Base-by-base conservation (phyloP, 495 filamentous ascomycete genomes). In the Pyronema domesticum region DNA sequence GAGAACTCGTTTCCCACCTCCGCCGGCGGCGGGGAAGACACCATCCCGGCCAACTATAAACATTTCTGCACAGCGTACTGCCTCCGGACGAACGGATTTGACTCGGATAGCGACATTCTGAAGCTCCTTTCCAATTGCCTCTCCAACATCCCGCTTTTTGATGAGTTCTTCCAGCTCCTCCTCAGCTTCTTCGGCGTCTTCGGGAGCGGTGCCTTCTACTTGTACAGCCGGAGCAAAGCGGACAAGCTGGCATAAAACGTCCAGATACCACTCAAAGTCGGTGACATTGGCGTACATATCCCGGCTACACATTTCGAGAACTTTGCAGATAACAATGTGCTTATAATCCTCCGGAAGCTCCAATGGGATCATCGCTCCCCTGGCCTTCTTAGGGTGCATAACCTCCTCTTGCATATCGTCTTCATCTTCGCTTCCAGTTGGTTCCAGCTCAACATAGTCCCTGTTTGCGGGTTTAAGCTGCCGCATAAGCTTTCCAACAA, bases 241-340 rank as follows among this genome's bases (percentile, higher is more conserved):
- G 34, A 95, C 76, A 3, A 98, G 73, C 61, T 89, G 83, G 6
- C 86, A 78, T 8, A 98, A 69, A 37, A 89, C 75, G 55, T 84
- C 80, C 48, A 96, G 79, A 70, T 96, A 96, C 91, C 91, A 98
- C 57, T 94, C 91, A 65, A 98, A 96, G 64, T 98, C 91, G 45
- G 69, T 70, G 46, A 96, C 69, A 61, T 85, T 84, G 13, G 78
- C 74, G 67, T 95, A 98, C 54, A 86, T 94, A 57, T 86, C 81
- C 47, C 80, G 76, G n/a, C 85, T 85, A 68, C 93, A 96, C 75
- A 98, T 91, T 54, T 83, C 80, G 17, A 96, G 63, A 53, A 95
- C 86, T 44, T 81, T 75, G 37, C 75, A 74, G 30, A 95, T 81
- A 33, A 95, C 83, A 56, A 81, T 81, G 9, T 80, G 66, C 37